Evolutionary conservation across 768 basidiomycete species (phyloP).

Genomic region (Lentinula lateritia): DNA sequence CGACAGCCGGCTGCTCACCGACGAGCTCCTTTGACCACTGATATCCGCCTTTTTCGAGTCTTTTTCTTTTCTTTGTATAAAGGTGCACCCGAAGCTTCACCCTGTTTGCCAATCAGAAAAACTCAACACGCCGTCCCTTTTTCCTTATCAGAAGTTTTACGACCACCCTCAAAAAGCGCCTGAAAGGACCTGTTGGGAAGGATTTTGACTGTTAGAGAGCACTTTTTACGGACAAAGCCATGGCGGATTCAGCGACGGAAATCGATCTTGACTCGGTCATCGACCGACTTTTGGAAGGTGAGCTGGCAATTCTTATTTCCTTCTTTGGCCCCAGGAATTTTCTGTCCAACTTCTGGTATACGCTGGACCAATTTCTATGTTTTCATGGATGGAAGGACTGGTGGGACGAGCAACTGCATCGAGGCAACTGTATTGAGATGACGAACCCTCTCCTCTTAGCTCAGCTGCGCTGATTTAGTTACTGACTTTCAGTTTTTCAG

Average conservation of each 20-base stretch:
- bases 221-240: slow-evolving; percentile 20
- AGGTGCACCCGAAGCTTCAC: neutral
- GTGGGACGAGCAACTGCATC: neutral
- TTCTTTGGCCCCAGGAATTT: neutral
- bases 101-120: neutral
- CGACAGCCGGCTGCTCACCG: slow-evolving; percentile 24
- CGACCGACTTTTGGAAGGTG: slow-evolving; percentile 96
- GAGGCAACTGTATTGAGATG: neutral
- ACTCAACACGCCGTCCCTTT: slow-evolving; percentile 11
- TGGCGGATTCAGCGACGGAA: slow-evolving; percentile 82
- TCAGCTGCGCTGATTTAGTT: no score
- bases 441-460: neutral
- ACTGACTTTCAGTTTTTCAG: slow-evolving; percentile 32
- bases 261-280: slow-evolving; percentile 99
- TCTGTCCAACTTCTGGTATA: neutral
- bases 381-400: neutral
- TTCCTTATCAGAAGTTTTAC: slow-evolving; percentile 3
- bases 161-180: neutral
- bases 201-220: neutral
- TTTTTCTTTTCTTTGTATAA: slow-evolving; percentile 1
- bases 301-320: slow-evolving; percentile 25
- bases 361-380: neutral
- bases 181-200: neutral
- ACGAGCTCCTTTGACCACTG: slow-evolving; percentile 6
- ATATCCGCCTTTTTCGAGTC: slow-evolving; percentile 1